Conservation (phyloP, 2,329 filamentous ascomycete genomes). For the Pseudocercospora cruenta region DNA sequence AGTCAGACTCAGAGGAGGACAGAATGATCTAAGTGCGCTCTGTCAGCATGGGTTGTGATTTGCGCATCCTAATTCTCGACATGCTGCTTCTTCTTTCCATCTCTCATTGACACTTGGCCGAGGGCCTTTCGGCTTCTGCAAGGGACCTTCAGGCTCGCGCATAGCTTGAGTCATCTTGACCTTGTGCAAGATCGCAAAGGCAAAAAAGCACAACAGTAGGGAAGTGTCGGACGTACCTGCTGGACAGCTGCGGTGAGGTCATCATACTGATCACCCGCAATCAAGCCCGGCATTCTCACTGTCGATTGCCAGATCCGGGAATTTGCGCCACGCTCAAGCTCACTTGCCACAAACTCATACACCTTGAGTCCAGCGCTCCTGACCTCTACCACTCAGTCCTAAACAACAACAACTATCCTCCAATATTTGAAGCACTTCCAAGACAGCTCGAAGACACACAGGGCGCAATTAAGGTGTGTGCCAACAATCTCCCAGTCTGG, state of each 20-base stretch:
- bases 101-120: not conserved
- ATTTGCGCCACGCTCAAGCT: conserved; percentile 6
- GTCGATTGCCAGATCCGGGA: conserved; percentile 8
- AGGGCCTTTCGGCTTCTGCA: conserved; percentile 1
- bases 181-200: not conserved
- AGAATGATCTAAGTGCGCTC: conserved; percentile 75
- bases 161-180: not conserved
- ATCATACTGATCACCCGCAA: conserved; percentile 48
- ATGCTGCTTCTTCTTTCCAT: conserved; percentile 8
- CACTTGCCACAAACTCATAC: conserved; percentile 6
- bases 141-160: not conserved
- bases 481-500: not conserved
- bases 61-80: not conserved
- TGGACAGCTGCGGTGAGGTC: conserved; percentile 54
- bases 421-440: not conserved
- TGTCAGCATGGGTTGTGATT: conserved; percentile 18
- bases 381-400: not conserved
- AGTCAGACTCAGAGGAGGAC: conserved; percentile 87
- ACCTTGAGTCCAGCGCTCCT: not conserved
- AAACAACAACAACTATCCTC: not conserved
- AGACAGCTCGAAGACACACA: not conserved
- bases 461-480: not conserved
- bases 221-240: conserved; percentile 45
- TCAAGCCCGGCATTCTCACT: conserved; percentile 40
- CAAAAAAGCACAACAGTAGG: not conserved